Conservation (phyloP, 345 rosid genomes). For the Cardamine occulta region DNA sequence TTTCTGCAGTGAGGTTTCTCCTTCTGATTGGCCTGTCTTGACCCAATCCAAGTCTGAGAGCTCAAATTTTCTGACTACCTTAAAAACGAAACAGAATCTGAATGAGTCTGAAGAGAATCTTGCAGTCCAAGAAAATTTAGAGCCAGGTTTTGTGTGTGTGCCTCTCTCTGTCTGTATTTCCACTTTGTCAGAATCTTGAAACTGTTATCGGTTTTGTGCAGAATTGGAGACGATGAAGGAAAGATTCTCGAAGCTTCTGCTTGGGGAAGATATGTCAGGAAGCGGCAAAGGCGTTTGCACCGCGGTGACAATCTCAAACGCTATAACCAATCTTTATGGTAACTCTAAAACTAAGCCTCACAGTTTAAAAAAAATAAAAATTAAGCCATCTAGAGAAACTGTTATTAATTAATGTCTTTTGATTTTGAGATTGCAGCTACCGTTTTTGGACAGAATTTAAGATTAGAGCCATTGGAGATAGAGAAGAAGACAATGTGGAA, state of each 20-base stretch:
- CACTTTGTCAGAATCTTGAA: background rate
- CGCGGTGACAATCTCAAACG: slow-evolving; percentile 82
- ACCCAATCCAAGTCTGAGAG: slow-evolving; percentile 43
- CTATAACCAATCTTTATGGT: slow-evolving; percentile 92
- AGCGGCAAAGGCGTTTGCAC: slow-evolving; percentile 88
- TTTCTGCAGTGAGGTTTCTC: slow-evolving; percentile 64
- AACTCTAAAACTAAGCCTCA: background rate
- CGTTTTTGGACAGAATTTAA: slow-evolving; percentile 82
- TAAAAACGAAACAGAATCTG: slow-evolving; percentile 47
- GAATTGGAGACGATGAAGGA: slow-evolving; percentile 83
- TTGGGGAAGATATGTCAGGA: slow-evolving; percentile 97
- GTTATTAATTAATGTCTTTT: background rate
- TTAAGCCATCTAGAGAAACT: slow-evolving; percentile 10
- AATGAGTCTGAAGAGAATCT: slow-evolving; percentile 40
- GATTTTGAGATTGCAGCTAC: slow-evolving; percentile 57
- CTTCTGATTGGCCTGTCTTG: slow-evolving; percentile 56
- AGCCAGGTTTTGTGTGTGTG: slow-evolving; percentile 52
- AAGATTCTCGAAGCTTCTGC: slow-evolving; percentile 78
- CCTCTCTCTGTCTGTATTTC: background rate
- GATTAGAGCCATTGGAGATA: slow-evolving; percentile 76
- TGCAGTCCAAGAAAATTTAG: slow-evolving; percentile 54
- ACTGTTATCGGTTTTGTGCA: slow-evolving; percentile 27
- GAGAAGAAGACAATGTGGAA: slow-evolving; percentile 86
- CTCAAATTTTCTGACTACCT: slow-evolving; percentile 35
- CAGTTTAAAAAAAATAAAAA: background rate